Conservation (phyloP, 345 rosid genomes). For the Populus tremula region DNA sequence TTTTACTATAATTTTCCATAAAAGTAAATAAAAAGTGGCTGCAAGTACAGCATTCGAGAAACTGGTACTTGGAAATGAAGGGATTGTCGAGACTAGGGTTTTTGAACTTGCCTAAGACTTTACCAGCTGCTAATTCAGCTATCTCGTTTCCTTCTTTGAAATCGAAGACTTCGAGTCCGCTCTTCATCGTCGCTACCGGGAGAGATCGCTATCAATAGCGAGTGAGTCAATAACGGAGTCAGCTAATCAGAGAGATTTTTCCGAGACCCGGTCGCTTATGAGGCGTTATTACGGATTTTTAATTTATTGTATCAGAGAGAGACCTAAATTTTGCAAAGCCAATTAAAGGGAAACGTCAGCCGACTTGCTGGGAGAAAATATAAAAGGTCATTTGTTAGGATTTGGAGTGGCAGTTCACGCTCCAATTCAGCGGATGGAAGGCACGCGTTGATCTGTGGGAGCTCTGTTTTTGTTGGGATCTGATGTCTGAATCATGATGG, state of each 20-base stretch:
- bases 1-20: background rate
- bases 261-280: background rate
- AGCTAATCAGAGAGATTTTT: slow-evolving; percentile 4
- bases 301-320: background rate
- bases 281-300: background rate
- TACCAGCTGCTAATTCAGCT: slow-evolving; percentile 43
- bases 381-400: too few relatives aligned
- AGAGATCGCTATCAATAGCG: background rate
- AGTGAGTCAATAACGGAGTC: slow-evolving; percentile 5
- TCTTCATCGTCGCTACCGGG: slow-evolving; percentile 42
- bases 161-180: slow-evolving; percentile 50
- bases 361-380: too few relatives aligned
- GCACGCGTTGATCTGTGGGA: too few relatives aligned
- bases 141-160: slow-evolving; percentile 74
- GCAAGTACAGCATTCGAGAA: slow-evolving; percentile 42
- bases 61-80: slow-evolving; percentile 38
- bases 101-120: slow-evolving; percentile 45
- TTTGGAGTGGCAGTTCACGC: too few relatives aligned
- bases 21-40: background rate
- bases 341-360: background rate
- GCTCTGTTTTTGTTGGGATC: too few relatives aligned
- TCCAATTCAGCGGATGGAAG: too few relatives aligned
- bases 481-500: too few relatives aligned
- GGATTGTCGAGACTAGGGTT: slow-evolving; percentile 56
- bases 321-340: background rate